These are phyloP conservation scores for Kwoniella sp. DNA, from an alignment of 768 basidiomycete genomes.

Conservation along the genomic window DNA sequence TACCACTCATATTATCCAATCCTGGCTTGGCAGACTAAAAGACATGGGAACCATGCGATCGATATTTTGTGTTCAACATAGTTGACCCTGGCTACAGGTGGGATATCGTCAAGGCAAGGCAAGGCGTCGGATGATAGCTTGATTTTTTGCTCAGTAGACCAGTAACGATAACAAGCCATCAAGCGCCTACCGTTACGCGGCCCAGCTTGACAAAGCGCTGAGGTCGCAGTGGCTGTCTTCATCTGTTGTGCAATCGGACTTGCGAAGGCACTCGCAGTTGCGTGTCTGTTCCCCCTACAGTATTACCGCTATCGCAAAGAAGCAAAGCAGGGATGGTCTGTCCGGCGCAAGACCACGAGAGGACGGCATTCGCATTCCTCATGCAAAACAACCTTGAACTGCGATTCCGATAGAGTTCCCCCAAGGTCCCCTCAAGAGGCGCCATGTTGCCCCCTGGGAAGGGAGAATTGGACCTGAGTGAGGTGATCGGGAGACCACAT, in stretches of 20 bases:
- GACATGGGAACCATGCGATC: background rate
- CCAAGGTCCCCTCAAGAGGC: background rate
- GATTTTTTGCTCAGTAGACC: background rate
- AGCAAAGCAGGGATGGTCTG: too few relatives aligned
- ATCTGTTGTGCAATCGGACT: too few relatives aligned
- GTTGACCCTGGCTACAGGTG: background rate
- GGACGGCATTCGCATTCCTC: too few relatives aligned
- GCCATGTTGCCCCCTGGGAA: background rate
- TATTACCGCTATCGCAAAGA: too few relatives aligned
- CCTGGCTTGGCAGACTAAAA: background rate
- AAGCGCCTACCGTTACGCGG: background rate
- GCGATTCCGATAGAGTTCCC: background rate
- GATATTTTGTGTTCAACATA: background rate
- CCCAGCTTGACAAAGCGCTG: too few relatives aligned
- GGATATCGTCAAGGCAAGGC: too few relatives aligned
- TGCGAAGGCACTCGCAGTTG: background rate
- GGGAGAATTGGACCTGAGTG: background rate
- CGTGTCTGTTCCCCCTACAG: too few relatives aligned
- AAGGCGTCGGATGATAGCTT: background rate
- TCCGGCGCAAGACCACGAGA: too few relatives aligned
- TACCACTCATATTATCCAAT: too few relatives aligned
- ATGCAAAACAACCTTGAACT: background rate
- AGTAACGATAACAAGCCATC: background rate
- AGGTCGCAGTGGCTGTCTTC: background rate
- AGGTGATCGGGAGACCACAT: background rate